Evolutionary conservation across 192 early-diverging fungal species (phyloP).

Genomic region (Entomortierella beljakovae): DNA sequence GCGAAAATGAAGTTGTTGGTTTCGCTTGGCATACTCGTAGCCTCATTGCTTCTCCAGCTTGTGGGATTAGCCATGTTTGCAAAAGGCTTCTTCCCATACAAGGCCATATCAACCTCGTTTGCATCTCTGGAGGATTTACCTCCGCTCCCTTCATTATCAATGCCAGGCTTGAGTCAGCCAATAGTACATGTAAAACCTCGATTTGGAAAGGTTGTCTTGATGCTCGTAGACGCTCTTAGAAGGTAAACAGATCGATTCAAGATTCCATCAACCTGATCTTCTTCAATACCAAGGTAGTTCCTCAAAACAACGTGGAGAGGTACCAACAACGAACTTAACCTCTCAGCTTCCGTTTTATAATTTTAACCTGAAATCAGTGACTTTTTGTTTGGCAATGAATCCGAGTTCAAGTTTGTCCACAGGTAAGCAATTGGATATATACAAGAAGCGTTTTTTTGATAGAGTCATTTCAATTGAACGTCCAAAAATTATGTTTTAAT

Average conservation of each 20-base stretch:
- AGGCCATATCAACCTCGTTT: constrained; percentile 72
- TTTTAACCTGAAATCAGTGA: constrained; percentile 55
- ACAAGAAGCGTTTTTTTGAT: background rate
- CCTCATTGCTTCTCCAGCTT: constrained; percentile 59
- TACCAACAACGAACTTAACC: too few relatives aligned
- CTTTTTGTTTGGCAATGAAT: constrained; percentile 76
- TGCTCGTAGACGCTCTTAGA: constrained; percentile 81
- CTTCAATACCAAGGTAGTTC: too few relatives aligned
- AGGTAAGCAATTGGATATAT: constrained; percentile 46
- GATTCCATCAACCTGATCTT: background rate
- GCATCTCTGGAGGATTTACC: constrained; percentile 58
- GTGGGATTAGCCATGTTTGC: constrained; percentile 72
- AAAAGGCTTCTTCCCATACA: constrained; percentile 86
- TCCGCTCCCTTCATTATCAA: constrained; percentile 9
- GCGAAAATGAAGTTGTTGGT: constrained; percentile 28
- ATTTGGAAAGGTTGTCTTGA: constrained; percentile 71
- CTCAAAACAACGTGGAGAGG: too few relatives aligned
- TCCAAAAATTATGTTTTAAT: constrained; percentile 38
- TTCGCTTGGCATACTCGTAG: constrained; percentile 28
- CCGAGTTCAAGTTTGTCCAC: constrained; percentile 71
- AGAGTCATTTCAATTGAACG: constrained; percentile 3
- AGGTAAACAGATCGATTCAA: constrained; percentile 47
- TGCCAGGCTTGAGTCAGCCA: background rate
- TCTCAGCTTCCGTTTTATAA: background rate
- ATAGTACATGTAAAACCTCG: constrained; percentile 31